These are phyloP conservation scores for Macrocybe gigantea DNA, from an alignment of 768 basidiomycete species.

Conservation along the genomic window DNA sequence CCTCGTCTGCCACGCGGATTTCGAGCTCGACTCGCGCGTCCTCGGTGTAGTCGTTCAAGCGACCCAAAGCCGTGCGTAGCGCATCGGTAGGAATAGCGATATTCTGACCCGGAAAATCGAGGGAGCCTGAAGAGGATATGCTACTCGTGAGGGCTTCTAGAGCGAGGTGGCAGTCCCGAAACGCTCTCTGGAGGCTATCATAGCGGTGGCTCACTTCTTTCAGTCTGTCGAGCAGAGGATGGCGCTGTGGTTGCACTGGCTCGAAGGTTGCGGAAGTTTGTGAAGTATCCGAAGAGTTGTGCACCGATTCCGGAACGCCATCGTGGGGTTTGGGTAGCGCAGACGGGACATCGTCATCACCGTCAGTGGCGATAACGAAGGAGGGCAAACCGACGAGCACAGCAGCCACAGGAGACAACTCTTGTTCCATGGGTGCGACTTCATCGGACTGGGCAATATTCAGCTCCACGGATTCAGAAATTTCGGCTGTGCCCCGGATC, in stretches of 20 bases:
- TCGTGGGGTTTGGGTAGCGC: not conserved
- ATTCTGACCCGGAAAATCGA: slow-evolving; percentile 7
- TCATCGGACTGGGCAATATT: too few relatives aligned
- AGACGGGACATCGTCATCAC: too few relatives aligned
- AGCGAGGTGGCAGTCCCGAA: slow-evolving; percentile 65
- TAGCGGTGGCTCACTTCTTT: slow-evolving; percentile 45
- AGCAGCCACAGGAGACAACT: too few relatives aligned
- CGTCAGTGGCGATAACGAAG: too few relatives aligned
- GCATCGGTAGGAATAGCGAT: slow-evolving; percentile 23
- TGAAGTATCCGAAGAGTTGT: not conserved
- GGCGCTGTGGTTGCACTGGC: slow-evolving; percentile 10
- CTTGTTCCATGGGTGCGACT: too few relatives aligned
- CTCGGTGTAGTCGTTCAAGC: slow-evolving; percentile 70
- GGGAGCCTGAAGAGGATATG: slow-evolving; percentile 15
- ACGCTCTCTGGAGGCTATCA: slow-evolving; percentile 32
- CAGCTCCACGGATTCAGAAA: too few relatives aligned
- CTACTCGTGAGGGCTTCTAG: slow-evolving; percentile 50
- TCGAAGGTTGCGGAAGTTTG: not conserved
- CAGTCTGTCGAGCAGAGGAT: slow-evolving; percentile 42
- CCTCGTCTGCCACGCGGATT: slow-evolving; percentile 70
- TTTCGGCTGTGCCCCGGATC: too few relatives aligned
- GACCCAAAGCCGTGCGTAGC: slow-evolving; percentile 46
- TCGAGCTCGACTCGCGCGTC: slow-evolving; percentile 81
- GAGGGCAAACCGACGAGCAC: too few relatives aligned
- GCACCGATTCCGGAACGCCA: not conserved